Evolutionary conservation across 805 yeast genomes (phyloP).

Genomic region (Cyberlindnera sargentensis): DNA sequence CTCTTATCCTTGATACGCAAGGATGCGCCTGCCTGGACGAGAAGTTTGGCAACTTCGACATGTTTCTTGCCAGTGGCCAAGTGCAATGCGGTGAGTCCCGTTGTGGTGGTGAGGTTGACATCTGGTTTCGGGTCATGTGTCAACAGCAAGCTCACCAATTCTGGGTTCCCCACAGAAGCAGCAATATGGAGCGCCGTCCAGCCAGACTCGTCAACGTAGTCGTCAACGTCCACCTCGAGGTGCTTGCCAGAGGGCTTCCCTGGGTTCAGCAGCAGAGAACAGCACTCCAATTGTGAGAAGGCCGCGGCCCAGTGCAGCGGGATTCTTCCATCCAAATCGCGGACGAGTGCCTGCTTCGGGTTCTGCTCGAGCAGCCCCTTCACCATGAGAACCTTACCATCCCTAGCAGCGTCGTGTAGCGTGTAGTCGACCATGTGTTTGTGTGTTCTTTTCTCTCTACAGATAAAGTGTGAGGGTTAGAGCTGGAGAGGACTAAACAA

Average conservation of each 20-base stretch:
- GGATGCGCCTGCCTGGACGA: conserved; percentile 52
- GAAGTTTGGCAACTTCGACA: conserved; percentile 40
- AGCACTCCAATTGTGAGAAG: conserved; percentile 45
- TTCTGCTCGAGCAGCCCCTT: conserved; percentile 36
- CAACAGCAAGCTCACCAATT: conserved; percentile 44
- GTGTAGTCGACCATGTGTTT: background rate
- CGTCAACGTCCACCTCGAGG: conserved; percentile 57
- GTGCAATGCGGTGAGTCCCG: conserved; percentile 71
- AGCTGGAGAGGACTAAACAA: too few relatives aligned
- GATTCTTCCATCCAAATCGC: conserved; percentile 71
- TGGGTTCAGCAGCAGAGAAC: conserved; percentile 36
- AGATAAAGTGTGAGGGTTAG: too few relatives aligned
- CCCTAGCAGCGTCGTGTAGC: conserved; percentile 61
- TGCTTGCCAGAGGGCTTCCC: conserved; percentile 18
- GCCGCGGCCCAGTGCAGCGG: conserved; percentile 90
- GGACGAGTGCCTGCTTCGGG: conserved; percentile 39
- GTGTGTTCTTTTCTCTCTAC: too few relatives aligned
- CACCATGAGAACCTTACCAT: conserved; percentile 47
- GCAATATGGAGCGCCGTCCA: conserved; percentile 90
- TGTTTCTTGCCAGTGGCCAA: conserved; percentile 70
- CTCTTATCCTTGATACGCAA: conserved; percentile 60
- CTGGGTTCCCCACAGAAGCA: conserved; percentile 60
- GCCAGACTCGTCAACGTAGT: conserved; percentile 63
- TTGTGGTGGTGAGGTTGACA: conserved; percentile 51
- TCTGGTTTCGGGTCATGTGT: conserved; percentile 48